phyloP scores from a whole-genome alignment of 257 asterid genomes.

The Ocimum tenuiflorum region DNA sequence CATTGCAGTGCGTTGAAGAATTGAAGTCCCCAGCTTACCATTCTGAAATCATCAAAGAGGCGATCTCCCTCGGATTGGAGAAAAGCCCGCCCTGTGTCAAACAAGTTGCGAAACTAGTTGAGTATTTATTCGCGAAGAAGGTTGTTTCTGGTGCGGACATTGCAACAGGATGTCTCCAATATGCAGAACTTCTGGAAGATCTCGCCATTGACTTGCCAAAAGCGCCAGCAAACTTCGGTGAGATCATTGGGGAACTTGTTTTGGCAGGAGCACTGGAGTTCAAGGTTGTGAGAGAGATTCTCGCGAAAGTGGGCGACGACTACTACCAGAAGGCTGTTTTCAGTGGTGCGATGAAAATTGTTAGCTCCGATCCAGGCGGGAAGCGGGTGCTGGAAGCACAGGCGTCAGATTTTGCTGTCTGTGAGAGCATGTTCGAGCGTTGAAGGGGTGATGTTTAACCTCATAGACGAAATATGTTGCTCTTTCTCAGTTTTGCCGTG shows the following conservation, averaged over 20 bases:
- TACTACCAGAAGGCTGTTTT: constrained; percentile 54
- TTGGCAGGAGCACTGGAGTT: constrained; percentile 58
- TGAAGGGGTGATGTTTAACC: too few species aligned
- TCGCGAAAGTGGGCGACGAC: constrained; percentile 50
- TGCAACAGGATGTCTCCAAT: constrained; percentile 40
- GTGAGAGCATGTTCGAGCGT: constrained; percentile 46
- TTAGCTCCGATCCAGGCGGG: constrained; percentile 43
- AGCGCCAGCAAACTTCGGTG: constrained; percentile 76
- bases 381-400: constrained; percentile 55
- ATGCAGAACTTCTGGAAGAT: constrained; percentile 60
- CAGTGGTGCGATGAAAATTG: constrained; percentile 27
- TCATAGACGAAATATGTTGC: too few species aligned
- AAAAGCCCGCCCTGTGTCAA: constrained; percentile 66
- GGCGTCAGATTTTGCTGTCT: constrained; percentile 53
- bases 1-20: constrained; percentile 71
- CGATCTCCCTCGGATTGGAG: constrained; percentile 61
- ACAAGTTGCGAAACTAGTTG: constrained; percentile 50
- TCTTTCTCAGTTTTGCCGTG: constrained; percentile 1
- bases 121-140: constrained; percentile 46
- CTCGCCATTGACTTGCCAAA: constrained; percentile 85
- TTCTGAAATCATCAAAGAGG: constrained; percentile 73
- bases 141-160: constrained; percentile 42
- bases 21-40: constrained; percentile 71
- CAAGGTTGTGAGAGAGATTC: constrained; percentile 49
- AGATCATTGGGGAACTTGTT: constrained; percentile 56